Conservation (phyloP, 1,284 basidiomycete species). For the Hypsizygus ulmarius region DNA sequence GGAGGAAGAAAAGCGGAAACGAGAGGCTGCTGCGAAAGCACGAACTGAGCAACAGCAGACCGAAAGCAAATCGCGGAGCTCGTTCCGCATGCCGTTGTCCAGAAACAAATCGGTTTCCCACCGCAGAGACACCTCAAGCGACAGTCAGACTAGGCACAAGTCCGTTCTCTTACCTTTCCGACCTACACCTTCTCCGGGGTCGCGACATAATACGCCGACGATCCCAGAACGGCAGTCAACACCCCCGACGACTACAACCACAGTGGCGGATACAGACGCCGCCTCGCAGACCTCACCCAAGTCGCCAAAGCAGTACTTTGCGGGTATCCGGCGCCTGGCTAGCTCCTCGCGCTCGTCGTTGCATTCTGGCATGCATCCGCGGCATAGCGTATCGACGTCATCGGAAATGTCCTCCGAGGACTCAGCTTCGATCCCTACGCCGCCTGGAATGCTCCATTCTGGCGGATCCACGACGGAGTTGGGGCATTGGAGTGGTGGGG, state of each 20-base stretch:
- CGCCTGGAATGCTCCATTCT: constrained; percentile 38
- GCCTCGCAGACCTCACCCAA: constrained; percentile 38
- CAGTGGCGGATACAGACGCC: constrained; percentile 16
- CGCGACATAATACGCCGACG: not conserved
- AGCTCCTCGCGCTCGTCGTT: constrained; percentile 32
- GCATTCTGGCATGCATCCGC: constrained; percentile 36
- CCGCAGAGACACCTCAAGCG: constrained; percentile 8
- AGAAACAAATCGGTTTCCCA: constrained; percentile 13
- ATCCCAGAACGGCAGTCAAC: constrained; percentile 12
- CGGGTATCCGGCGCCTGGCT: constrained; percentile 44
- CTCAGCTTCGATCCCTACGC: constrained; percentile 46
- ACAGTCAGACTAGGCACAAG: constrained; percentile 10
- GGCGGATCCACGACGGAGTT: constrained; percentile 18
- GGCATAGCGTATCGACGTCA: constrained; percentile 51
- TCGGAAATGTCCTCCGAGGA: constrained; percentile 59
- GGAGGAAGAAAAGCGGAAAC: constrained; percentile 20
- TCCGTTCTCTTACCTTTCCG: constrained; percentile 14
- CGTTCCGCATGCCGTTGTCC: constrained; percentile 14
- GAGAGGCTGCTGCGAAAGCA: constrained; percentile 16
- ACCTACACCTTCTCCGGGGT: constrained; percentile 7
- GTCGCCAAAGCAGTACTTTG: constrained; percentile 39
- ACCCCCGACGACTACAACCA: not conserved
- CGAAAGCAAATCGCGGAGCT: constrained; percentile 16
- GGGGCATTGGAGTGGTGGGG: constrained; percentile 23
- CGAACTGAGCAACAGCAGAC: constrained; percentile 9